Conservation (phyloP, 179 eudicot species). For the Corrigiola litoralis region DNA sequence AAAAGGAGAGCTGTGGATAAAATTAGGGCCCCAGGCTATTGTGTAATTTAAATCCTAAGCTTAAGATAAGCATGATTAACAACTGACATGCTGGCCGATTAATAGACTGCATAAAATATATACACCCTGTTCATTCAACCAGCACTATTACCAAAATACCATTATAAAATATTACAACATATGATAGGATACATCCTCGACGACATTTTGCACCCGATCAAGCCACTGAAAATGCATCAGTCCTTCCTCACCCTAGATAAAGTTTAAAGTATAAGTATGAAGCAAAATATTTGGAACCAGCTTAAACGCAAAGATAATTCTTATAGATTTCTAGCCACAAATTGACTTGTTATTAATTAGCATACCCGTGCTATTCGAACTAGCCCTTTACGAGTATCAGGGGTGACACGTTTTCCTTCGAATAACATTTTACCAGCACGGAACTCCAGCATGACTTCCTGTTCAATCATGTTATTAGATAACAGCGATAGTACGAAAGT, state of each 20-base stretch:
- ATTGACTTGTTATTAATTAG: background rate
- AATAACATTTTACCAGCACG: conserved; percentile 95
- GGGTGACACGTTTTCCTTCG: conserved; percentile 78
- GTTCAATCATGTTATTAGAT: conserved; percentile 12
- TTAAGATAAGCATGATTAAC: too few species aligned
- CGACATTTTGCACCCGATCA: conserved; percentile 58
- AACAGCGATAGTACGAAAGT: background rate
- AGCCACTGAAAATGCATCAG: conserved; percentile 89
- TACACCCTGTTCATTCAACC: background rate
- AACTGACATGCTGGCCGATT: too few species aligned
- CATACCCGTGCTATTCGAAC: conserved; percentile 81
- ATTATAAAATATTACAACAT: too few species aligned
- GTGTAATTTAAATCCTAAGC: too few species aligned
- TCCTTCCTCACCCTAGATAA: conserved; percentile 83
- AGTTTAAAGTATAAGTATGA: background rate
- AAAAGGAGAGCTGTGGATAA: too few species aligned
- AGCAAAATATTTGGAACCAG: background rate
- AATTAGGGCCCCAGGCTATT: too few species aligned
- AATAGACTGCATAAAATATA: too few species aligned
- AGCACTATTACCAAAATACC: background rate
- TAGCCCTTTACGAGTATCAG: conserved; percentile 91
- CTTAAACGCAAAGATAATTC: background rate
- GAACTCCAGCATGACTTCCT: conserved; percentile 74
- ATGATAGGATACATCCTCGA: conserved; percentile 88
- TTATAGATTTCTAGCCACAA: background rate